phyloP scores from a whole-genome alignment of 176 grass and related monocot species.

The Leersia perrieri region DNA sequence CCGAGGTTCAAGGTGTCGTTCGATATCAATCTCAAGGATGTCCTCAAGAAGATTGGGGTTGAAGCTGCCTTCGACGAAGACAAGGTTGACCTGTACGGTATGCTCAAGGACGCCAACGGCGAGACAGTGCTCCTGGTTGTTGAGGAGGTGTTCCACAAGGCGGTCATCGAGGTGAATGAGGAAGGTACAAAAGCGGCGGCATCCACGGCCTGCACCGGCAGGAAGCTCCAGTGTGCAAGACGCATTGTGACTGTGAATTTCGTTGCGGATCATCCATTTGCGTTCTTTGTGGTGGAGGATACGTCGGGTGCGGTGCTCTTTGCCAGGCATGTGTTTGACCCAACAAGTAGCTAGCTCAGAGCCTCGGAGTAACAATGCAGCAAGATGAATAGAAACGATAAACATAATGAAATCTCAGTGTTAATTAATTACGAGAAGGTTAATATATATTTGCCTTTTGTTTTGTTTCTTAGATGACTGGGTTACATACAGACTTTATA shows the following conservation, averaged over 20 bases:
- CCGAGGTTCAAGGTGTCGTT: background rate
- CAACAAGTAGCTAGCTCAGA: background rate
- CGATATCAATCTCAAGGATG: too few relatives aligned
- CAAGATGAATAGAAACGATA: too few relatives aligned
- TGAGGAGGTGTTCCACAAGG: background rate
- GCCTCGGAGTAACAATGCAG: too few relatives aligned
- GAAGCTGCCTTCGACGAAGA: background rate
- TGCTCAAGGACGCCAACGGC: background rate
- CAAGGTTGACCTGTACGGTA: background rate
- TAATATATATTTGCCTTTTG: too few relatives aligned
- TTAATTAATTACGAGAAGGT: too few relatives aligned
- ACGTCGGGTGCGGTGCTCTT: background rate
- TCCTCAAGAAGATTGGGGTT: background rate
- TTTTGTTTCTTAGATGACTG: too few relatives aligned
- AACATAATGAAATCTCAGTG: too few relatives aligned
- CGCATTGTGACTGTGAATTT: background rate
- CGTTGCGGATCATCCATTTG: background rate
- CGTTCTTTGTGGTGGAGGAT: background rate
- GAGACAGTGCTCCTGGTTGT: background rate
- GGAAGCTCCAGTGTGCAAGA: too few relatives aligned
- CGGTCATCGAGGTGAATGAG: conserved; percentile 1
- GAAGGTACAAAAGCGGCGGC: background rate
- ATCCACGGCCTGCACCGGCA: background rate
- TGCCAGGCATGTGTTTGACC: background rate
- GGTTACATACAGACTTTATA: too few relatives aligned